A percentile compares a stretch with the other conserved stretches of the same genome.
These are phyloP conservation scores for Hericium coralloides DNA, from an alignment of 768 basidiomycete genomes.

Conservation along the genomic window DNA sequence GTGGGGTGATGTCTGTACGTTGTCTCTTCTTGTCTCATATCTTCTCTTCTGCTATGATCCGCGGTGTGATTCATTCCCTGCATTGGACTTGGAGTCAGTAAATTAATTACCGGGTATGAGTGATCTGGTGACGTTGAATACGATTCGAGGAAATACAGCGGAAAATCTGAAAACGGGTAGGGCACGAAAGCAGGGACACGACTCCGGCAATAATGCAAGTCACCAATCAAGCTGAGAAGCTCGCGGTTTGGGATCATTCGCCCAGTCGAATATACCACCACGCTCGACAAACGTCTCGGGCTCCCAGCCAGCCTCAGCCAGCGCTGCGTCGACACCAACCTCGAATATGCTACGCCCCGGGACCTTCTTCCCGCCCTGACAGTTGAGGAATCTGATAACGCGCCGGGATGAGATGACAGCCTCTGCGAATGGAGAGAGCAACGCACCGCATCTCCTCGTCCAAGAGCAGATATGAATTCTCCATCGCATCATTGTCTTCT, in stretches of 20 bases:
- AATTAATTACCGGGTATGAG: too few species aligned
- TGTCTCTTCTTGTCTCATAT: too few species aligned
- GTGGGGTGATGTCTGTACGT: not conserved
- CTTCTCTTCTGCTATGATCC: too few species aligned
- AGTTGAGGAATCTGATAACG: conserved; percentile 16
- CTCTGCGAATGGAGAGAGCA: not conserved
- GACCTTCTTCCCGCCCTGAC: conserved; percentile 14
- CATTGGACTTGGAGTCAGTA: too few species aligned
- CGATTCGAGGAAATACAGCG: too few species aligned
- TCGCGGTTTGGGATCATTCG: not conserved
- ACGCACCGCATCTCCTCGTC: conserved; percentile 13
- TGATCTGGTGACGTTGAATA: too few species aligned
- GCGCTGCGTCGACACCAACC: conserved; percentile 18
- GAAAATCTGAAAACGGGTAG: too few species aligned
- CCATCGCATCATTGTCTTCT: conserved; percentile 13
- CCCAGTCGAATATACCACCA: conserved; percentile 20
- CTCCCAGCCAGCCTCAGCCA: conserved; percentile 19
- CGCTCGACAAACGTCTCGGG: conserved; percentile 15
- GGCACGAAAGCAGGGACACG: too few species aligned
- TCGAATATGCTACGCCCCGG: conserved; percentile 17
- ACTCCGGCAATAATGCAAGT: not conserved
- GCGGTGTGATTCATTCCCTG: too few species aligned
- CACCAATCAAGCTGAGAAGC: not conserved
- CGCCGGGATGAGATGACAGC: too few species aligned
- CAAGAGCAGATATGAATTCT: conserved; percentile 11